These are phyloP conservation scores for Fistulinella prunicolor DNA, from an alignment of 768 basidiomycete species.

Conservation along the genomic window DNA sequence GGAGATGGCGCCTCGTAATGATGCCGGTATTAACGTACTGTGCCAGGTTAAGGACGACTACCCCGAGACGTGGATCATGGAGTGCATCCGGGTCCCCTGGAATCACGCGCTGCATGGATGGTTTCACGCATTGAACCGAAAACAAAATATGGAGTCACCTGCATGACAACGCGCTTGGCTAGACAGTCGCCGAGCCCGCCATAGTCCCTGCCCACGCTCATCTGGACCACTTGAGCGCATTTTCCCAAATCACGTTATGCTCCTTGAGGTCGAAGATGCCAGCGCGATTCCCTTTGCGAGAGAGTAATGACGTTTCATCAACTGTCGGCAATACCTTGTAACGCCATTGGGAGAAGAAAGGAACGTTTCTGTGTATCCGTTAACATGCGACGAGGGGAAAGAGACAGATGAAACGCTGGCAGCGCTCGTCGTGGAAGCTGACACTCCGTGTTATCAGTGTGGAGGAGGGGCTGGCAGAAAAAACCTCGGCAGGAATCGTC, in stretches of 20 bases:
- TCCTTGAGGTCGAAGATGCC: slow-evolving; percentile 58
- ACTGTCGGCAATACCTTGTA: neutral
- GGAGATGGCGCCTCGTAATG: slow-evolving; percentile 61
- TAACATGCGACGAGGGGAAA: slow-evolving; percentile 4
- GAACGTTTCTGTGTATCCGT: neutral
- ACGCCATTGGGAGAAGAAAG: neutral
- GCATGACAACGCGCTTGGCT: slow-evolving; percentile 64
- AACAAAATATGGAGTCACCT: slow-evolving; percentile 31
- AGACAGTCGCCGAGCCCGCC: slow-evolving; percentile 49
- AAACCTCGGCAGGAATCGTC: slow-evolving; percentile 26
- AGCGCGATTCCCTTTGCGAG: slow-evolving; percentile 58
- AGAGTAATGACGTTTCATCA: slow-evolving; percentile 19
- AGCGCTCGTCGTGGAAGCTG: slow-evolving; percentile 15
- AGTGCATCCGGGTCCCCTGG: slow-evolving; percentile 54
- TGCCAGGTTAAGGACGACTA: too few species aligned
- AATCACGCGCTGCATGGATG: slow-evolving; percentile 47
- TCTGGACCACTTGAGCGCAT: slow-evolving; percentile 56
- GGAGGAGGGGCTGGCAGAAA: slow-evolving; percentile 18
- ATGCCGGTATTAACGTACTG: slow-evolving; percentile 62
- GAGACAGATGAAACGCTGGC: slow-evolving; percentile 24
- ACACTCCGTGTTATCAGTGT: slow-evolving; percentile 13
- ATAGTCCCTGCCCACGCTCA: slow-evolving; percentile 55
- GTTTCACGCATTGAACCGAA: neutral
- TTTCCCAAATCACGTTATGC: slow-evolving; percentile 63
- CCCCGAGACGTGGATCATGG: slow-evolving; percentile 53